Conservation (phyloP, 176 grass and related monocot species). For the Themeda triandra region DNA sequence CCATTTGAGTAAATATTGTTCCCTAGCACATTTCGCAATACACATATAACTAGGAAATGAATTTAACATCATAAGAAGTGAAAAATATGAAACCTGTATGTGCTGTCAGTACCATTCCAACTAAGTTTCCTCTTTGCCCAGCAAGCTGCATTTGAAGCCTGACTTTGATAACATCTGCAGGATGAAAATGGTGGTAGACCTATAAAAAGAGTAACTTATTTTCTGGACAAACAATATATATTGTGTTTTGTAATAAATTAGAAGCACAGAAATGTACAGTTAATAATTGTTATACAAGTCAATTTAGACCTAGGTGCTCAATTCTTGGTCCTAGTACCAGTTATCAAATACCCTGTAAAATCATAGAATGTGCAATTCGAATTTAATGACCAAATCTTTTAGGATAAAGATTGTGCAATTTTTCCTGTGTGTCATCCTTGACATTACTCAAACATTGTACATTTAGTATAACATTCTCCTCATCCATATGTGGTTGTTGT, state of each 20-base stretch:
- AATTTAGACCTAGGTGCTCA: not conserved
- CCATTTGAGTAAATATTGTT: slow-evolving; percentile 68
- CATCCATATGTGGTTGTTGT: not conserved
- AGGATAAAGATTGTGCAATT: not conserved
- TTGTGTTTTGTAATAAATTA: not conserved
- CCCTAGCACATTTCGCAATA: slow-evolving; percentile 48
- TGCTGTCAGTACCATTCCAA: slow-evolving; percentile 73
- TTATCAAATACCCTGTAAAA: not conserved
- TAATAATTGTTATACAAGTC: not conserved
- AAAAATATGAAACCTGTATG: slow-evolving; percentile 6
- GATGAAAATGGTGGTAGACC: slow-evolving; percentile 22
- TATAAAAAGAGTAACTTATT: slow-evolving; percentile 31
- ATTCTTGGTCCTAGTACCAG: not conserved
- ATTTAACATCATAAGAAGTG: slow-evolving; percentile 12
- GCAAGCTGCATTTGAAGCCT: slow-evolving; percentile 97
- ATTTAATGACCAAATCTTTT: not conserved
- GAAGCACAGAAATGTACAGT: not conserved
- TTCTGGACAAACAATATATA: slow-evolving; percentile 4
- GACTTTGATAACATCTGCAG: slow-evolving; percentile 99
- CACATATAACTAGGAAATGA: slow-evolving; percentile 14
- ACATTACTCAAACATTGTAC: not conserved
- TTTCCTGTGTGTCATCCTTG: not conserved
- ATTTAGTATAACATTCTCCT: not conserved
- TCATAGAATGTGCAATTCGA: not conserved
- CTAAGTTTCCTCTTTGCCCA: slow-evolving; percentile 89